Base-by-base conservation (phyloP, 2,329 filamentous ascomycete species). In the Keithomyces neogunnii region DNA sequence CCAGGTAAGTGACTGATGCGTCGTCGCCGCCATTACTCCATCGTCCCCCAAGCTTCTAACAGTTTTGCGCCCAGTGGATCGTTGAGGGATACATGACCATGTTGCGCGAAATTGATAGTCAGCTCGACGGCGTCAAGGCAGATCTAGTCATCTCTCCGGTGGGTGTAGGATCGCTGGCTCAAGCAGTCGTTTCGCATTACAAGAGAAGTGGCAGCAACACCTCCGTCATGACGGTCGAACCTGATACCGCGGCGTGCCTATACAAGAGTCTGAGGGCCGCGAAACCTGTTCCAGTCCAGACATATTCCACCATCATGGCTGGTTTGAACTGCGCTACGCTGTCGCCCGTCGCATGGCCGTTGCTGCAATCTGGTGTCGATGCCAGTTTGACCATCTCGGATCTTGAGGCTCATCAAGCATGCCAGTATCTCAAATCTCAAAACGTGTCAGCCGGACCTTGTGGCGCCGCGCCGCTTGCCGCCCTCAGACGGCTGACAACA, bases 51-150 rank as follows among this genome's bases (percentile, higher is more conserved):
- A 19, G 19, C 8, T 9, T 36, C 13, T 3, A 42, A 42, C 19
- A 11, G 7, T n/a, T 42, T 6, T 7, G n/a, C 19, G 19, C 5
- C 10, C 45, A 79, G 65, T 90, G 85, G 82, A 85, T 91, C 28
- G 84, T 89, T 0, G 82, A 92, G 54, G 88, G 88, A 0, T 93
- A 92, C 59, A 74, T 73, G 4, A 89, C 86, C 0, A 84, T 91
- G 77, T 70, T 91, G 55, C 63, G 67, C 3, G 88, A 93, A 61
- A 71, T 81, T 0, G 85, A 89, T 47, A 63, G 71, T 26, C 86
- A 91, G 60, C 61, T 72, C 0, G 65, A 67, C 0, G 56, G 69
- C 1, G 62, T 68, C 0, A 64, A 61, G 1, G 55, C 66, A 3
- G 70, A 75, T 5, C 67, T 80, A 8, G 74, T 83, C 32, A 64